Base-by-base conservation (phyloP, 305 asterid genomes). In the Fraxinus ornus region DNA sequence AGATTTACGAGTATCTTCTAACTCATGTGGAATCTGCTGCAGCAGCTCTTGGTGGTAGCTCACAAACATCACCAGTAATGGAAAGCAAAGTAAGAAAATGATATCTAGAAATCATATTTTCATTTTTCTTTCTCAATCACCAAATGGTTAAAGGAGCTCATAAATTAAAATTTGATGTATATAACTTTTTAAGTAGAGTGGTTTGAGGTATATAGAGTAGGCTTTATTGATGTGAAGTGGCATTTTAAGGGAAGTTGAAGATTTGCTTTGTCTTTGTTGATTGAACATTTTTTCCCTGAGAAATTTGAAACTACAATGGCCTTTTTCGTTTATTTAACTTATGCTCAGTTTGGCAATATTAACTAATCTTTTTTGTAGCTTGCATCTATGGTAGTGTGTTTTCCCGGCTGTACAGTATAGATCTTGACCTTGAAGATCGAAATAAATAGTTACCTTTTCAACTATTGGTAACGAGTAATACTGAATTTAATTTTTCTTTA, bases 1-100 rank as follows among this genome's bases (percentile, higher is more conserved):
- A 94, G 93, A 96, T 94, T 33, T 96, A 96, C 2, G 99, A 94
- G 88, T 94, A 96, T 86, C 97, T 96, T 82, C 97, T 96, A 66
- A 96, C 98, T 0, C 99, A 96, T 21, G 98, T 96, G 0, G 99
- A 96, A 83, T 94, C 97, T 68, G 98, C 99, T 33, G 99, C 99
- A 5, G 97, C 97, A 15, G 99, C 98, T 32, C 94, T 93, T 80
- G 99, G 96, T 57, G 91, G 93, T 60, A 89, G 93, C 60, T 33
- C 92, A 2, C 92, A 88, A 81, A 47, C 89, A 13, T 84, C 92
- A 62, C 89, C 91, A 66, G 83, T 86, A 41, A 71, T 41, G 12
- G 94, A 93, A 76, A 79, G 88, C 22, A 93, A 90, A 83, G 86
- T 79, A 71, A 93, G 89, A 87, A 90, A 93, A 88, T 93, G 85